These are phyloP conservation scores for Rhodotorula glutinis DNA, from an alignment of 1,284 basidiomycete genomes.

Conservation along the genomic window DNA sequence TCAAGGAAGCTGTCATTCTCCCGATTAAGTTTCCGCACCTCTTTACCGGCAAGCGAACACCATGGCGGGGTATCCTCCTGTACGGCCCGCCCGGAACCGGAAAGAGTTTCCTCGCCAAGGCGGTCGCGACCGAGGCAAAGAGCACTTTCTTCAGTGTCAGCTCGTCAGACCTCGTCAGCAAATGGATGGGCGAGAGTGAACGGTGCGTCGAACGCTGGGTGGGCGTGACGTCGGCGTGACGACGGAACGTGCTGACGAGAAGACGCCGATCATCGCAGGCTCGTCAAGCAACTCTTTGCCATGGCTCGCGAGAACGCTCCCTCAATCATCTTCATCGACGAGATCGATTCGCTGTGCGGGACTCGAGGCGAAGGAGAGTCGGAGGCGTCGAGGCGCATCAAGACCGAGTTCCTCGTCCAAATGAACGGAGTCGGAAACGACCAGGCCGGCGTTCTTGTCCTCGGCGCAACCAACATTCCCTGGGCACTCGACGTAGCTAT, in stretches of 20 bases:
- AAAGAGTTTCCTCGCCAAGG: constrained; percentile 92
- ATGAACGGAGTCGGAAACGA: constrained; percentile 99
- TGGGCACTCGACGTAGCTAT: constrained; percentile 98
- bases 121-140: constrained; percentile 97
- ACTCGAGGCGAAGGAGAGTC: constrained; percentile 94
- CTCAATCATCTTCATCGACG: constrained; percentile 97
- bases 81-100: constrained; percentile 97
- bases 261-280: constrained; percentile 53
- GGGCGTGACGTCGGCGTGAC: not conserved
- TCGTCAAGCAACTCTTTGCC: constrained; percentile 94
- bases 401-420: constrained; percentile 90
- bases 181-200: constrained; percentile 99
- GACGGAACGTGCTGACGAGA: too few relatives aligned
- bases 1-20: constrained; percentile 97
- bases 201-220: constrained; percentile 54
- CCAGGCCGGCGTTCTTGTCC: constrained; percentile 91
- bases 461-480: constrained; percentile 98
- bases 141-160: constrained; percentile 98
- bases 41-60: constrained; percentile 96
- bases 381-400: constrained; percentile 91
- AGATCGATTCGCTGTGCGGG: constrained; percentile 93
- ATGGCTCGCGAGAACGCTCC: constrained; percentile 96
- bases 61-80: constrained; percentile 91
- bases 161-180: constrained; percentile 92
- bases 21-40: constrained; percentile 98